Evolutionary conservation across 306 rosid species (phyloP).

Genomic region (Vicia faba): DNA sequence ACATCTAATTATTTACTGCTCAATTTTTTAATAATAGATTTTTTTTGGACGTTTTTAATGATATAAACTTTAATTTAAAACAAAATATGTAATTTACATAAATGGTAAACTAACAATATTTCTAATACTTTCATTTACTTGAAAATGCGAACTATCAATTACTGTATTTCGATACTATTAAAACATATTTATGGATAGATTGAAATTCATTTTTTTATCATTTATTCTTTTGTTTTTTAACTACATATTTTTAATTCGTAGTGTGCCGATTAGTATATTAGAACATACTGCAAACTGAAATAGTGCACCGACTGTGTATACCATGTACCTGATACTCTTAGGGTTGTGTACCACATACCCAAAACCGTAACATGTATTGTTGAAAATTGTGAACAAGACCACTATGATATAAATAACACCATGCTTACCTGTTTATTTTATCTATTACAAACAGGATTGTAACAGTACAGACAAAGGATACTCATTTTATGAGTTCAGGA

Average conservation of each 20-base stretch:
- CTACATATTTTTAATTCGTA: neutral
- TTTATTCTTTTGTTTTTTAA: neutral
- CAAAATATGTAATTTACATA: neutral
- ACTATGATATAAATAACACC: slow-evolving; percentile 7
- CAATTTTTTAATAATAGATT: too few relatives aligned
- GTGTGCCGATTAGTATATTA: neutral
- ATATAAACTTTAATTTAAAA: too few relatives aligned
- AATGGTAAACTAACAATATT: neutral
- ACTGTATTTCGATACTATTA: neutral
- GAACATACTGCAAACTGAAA: neutral
- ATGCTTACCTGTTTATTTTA: neutral
- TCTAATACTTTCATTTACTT: neutral
- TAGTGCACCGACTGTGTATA: neutral
- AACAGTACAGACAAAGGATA: slow-evolving; percentile 58
- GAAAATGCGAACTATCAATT: neutral
- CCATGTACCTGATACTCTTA: neutral
- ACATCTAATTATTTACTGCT: neutral
- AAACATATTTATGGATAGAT: neutral
- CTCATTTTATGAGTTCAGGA: slow-evolving; percentile 61
- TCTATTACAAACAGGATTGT: slow-evolving; percentile 52
- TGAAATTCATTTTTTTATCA: neutral
- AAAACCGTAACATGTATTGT: neutral
- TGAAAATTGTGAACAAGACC: neutral
- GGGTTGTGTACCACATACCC: neutral
- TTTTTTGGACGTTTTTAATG: too few relatives aligned